These are phyloP conservation scores for Apocynum venetum DNA, from an alignment of 257 asterid species.

Conservation along the genomic window DNA sequence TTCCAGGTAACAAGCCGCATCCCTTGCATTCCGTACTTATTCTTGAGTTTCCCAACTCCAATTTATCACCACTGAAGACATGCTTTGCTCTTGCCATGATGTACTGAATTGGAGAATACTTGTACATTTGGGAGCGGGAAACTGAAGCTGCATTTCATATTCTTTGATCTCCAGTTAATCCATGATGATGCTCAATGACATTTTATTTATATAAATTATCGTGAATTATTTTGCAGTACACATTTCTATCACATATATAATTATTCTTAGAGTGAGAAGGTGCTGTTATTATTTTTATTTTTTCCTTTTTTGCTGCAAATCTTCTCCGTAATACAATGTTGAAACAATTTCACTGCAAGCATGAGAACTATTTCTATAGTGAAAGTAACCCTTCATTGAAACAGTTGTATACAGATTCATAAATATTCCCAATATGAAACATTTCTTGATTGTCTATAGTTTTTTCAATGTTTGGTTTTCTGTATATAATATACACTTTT, in stretches of 20 bases:
- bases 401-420: not conserved
- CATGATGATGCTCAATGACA: not conserved
- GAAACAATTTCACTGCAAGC: too few species aligned
- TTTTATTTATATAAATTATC: too few species aligned
- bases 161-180: not conserved
- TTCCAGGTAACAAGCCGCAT: slow-evolving; percentile 42
- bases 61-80: not conserved
- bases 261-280: too few species aligned
- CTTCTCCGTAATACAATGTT: too few species aligned
- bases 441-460: not conserved
- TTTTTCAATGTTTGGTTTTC: too few species aligned
- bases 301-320: too few species aligned
- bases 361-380: too few species aligned
- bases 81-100: not conserved
- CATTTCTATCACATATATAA: too few species aligned
- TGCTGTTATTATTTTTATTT: too few species aligned
- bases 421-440: not conserved
- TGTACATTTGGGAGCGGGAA: not conserved
- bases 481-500: too few species aligned
- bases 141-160: not conserved
- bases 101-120: not conserved
- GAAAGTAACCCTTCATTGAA: too few species aligned
- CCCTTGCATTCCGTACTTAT: not conserved
- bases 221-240: too few species aligned
- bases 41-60: not conserved